Evolutionary conservation across 148 eudicot species (phyloP), one percentile per base, ranked within the genome.

Genomic region (Euryodendron excelsum): DNA sequence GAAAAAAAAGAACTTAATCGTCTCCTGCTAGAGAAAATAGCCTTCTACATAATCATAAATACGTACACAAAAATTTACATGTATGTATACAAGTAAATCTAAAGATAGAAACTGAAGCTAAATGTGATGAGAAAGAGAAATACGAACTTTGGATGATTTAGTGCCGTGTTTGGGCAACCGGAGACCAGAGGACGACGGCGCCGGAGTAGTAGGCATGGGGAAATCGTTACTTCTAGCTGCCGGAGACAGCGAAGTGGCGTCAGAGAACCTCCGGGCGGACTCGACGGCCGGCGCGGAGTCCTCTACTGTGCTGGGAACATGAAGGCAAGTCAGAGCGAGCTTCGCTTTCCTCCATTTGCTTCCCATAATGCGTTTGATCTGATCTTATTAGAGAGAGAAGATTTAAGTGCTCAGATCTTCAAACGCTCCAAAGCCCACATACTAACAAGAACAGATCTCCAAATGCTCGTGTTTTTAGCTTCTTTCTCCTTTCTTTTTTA

Each of bases 291-390:
- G 73, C 56, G 77, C 81, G 45, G 80, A 72, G 15, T 78, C 70
- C 30, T 78, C 90, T 4, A 60, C 85, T 3, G 85, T 81, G 23
- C 74, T 72, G 1, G 94, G 90, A 12, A 88, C 86, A 39, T 86
- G 81, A 39, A 86, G 86, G 77, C 97, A 92, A 41, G 82, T 44
- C 7, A 92, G 72, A 28, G 90, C 92, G 39, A 79, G 72, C 80
- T 90, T 90, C 31, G 81, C 91, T 56, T 89, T 92, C 79, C 88
- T 88, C 97, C 97, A 92, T 84, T 86, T 88, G 75, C 92, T 92
- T 2, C 72, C 90, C 92, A 86, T 87, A 23, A 63, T 44, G 18
- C 21, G 48, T 11, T 33, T 37, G 11, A 44, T 31, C 39, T 25
- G 23, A 55, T 55, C 60, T 67, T 39, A 20, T 37, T 52, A 12